phyloP scores from a whole-genome alignment of 495 filamentous ascomycete species.

The Eremomyces bilateralis region DNA sequence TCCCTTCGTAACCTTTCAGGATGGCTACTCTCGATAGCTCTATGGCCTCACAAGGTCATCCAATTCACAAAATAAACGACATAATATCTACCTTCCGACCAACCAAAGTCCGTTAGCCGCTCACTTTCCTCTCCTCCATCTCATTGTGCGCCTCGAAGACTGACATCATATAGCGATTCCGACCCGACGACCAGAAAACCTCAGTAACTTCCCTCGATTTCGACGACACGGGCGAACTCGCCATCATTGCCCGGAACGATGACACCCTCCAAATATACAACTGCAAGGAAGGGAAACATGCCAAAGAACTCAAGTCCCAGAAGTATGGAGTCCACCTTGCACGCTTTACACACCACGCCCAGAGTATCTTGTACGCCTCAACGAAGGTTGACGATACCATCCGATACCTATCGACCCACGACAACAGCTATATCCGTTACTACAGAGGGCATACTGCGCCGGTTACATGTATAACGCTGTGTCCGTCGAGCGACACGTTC shows the following conservation, averaged over 20 bases:
- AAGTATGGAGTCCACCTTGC: conserved; percentile 93
- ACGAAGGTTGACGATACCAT: conserved; percentile 87
- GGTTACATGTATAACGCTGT: conserved; percentile 60
- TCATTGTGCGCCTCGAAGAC: too few relatives aligned
- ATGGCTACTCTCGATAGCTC: too few relatives aligned
- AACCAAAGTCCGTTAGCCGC: neutral
- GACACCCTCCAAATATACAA: conserved; percentile 91
- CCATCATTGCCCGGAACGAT: conserved; percentile 72
- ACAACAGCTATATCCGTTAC: conserved; percentile 87
- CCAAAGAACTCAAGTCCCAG: conserved; percentile 66
- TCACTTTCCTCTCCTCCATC: too few relatives aligned
- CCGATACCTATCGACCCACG: conserved; percentile 78
- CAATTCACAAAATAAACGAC: too few relatives aligned
- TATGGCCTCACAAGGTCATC: too few relatives aligned
- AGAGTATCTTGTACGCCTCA: conserved; percentile 79
- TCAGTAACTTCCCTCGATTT: conserved; percentile 70
- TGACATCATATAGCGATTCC: conserved; percentile 17
- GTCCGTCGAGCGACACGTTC: conserved; percentile 64
- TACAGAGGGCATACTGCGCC: conserved; percentile 68
- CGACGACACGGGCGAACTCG: conserved; percentile 76
- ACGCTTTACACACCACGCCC: conserved; percentile 75
- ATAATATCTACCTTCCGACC: neutral
- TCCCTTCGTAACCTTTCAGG: too few relatives aligned
- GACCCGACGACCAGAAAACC: conserved; percentile 24
- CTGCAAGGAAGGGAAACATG: conserved; percentile 66